phyloP scores from a whole-genome alignment of 2,329 filamentous ascomycete genomes.

The Fusarium drepaniforme region DNA sequence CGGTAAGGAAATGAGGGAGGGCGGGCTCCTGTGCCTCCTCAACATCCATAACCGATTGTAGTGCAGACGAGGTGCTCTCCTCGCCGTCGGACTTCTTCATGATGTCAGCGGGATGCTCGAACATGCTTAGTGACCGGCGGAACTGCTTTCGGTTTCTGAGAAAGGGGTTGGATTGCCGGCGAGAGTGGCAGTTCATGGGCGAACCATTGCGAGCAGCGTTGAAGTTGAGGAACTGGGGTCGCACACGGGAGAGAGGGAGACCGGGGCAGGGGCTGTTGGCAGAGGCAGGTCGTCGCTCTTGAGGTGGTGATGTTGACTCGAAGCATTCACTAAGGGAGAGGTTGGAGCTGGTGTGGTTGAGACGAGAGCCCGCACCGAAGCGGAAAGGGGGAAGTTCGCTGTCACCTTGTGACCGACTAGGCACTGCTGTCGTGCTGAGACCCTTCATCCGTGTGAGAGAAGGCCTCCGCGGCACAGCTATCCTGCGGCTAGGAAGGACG shows the following conservation, averaged over 20 bases:
- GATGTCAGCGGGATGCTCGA: slow-evolving; percentile 89
- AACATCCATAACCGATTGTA: slow-evolving; percentile 85
- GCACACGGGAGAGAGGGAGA: slow-evolving; percentile 71
- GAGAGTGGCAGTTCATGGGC: slow-evolving; percentile 76
- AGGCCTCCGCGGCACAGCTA: slow-evolving; percentile 77
- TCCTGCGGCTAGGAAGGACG: slow-evolving; percentile 67
- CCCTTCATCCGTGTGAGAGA: slow-evolving; percentile 82
- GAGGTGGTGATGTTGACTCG: slow-evolving; percentile 78
- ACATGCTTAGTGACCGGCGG: slow-evolving; percentile 96
- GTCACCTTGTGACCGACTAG: slow-evolving; percentile 71
- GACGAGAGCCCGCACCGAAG: slow-evolving; percentile 66
- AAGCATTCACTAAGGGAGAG: slow-evolving; percentile 86
- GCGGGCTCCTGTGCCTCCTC: slow-evolving; percentile 80
- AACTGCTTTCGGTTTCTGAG: slow-evolving; percentile 88
- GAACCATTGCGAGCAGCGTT: slow-evolving; percentile 75
- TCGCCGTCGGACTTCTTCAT: slow-evolving; percentile 79
- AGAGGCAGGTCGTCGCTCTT: slow-evolving; percentile 72
- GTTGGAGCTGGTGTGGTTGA: slow-evolving; percentile 46
- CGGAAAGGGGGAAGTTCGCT: slow-evolving; percentile 79
- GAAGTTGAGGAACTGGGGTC: slow-evolving; percentile 73
- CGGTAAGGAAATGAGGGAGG: slow-evolving; percentile 86
- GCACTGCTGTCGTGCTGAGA: slow-evolving; percentile 75
- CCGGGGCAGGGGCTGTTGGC: slow-evolving; percentile 69
- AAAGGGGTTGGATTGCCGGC: slow-evolving; percentile 79
- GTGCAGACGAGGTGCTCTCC: slow-evolving; percentile 53